A percentile compares a stretch with the other conserved stretches of the same genome.
phyloP scores from a whole-genome alignment of 2,329 filamentous ascomycete genomes.

The Trichoderma koningiopsis region DNA sequence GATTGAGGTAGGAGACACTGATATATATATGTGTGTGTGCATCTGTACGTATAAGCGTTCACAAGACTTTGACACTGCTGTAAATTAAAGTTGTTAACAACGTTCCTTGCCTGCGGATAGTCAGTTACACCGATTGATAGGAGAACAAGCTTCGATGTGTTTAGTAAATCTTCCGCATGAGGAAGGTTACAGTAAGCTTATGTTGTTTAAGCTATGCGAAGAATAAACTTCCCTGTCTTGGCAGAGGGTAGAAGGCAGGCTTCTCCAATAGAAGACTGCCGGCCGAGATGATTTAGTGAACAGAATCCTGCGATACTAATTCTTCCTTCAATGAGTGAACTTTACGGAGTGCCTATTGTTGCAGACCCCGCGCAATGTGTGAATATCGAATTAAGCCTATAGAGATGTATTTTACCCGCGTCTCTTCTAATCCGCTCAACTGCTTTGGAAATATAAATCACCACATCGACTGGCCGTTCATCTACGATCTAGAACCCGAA shows the following conservation, averaged over 20 bases:
- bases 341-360: too few species aligned
- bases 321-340: too few species aligned
- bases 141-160: neutral
- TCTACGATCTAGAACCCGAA: neutral
- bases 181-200: conserved; percentile 19
- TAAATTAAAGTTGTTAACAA: neutral
- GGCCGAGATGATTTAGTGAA: neutral
- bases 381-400: neutral
- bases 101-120: neutral
- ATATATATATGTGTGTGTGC: neutral
- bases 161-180: neutral
- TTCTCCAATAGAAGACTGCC: neutral
- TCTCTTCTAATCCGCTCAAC: neutral
- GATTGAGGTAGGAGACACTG: too few species aligned
- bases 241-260: neutral
- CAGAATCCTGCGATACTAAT: neutral
- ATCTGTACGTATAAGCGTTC: neutral
- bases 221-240: neutral
- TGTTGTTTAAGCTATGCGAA: neutral
- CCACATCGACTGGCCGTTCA: neutral
- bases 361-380: neutral
- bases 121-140: neutral
- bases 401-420: neutral
- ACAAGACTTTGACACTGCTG: neutral
- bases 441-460: neutral